phyloP scores from a whole-genome alignment of 176 grass and related monocot genomes.

The Hsuehochloa calcarea region DNA sequence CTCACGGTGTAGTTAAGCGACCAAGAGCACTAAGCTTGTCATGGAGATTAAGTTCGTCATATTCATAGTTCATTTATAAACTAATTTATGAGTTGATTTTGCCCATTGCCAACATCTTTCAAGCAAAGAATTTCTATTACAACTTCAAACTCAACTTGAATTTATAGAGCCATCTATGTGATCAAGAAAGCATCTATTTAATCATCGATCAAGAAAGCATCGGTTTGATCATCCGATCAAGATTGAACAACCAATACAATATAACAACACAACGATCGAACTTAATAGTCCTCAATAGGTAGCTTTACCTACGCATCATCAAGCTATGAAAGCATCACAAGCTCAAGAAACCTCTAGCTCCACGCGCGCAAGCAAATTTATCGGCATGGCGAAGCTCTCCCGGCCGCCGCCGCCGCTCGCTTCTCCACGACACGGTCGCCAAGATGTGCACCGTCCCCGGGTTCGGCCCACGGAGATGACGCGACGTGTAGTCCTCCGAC shows the following conservation, averaged over 20 bases:
- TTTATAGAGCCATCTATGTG: neutral
- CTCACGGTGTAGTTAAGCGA: neutral
- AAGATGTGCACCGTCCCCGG: conserved; percentile 63
- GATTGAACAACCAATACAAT: conserved; percentile 24
- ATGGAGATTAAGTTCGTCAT: neutral
- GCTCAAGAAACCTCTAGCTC: conserved; percentile 35
- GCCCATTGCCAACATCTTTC: neutral
- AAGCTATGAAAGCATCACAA: conserved; percentile 26
- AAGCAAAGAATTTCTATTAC: conserved; percentile 16
- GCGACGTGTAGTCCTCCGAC: conserved; percentile 78
- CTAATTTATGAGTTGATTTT: conserved; percentile 13
- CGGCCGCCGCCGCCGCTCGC: neutral
- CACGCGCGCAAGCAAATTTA: conserved; percentile 9
- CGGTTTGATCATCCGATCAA: conserved; percentile 33
- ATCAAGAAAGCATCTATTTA: conserved; percentile 18
- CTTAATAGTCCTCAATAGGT: neutral
- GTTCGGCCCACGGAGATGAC: conserved; percentile 62
- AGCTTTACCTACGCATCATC: conserved; percentile 27
- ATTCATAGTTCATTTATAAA: neutral
- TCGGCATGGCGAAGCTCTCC: conserved; percentile 36
- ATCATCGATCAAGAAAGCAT: conserved; percentile 23
- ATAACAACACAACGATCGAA: neutral
- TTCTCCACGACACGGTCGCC: conserved; percentile 56
- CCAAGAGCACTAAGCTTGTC: neutral
- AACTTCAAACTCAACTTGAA: conserved; percentile 33